Percentiles rank a stretch among this genome's conserved stretches.
Conservation (phyloP, 1,284 basidiomycete genomes). For the Heterobasidion parviporum region DNA sequence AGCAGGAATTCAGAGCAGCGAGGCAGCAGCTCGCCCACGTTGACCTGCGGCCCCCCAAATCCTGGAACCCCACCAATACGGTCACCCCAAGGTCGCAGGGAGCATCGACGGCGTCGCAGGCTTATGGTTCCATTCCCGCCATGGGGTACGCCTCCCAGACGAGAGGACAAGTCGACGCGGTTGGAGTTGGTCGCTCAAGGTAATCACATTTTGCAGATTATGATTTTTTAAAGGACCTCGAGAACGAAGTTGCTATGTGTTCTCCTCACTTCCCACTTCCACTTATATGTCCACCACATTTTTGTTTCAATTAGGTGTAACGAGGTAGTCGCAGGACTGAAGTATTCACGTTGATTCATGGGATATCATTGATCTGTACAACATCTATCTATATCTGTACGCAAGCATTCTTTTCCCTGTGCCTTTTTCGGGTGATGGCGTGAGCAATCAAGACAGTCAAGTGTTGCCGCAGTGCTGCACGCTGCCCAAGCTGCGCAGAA, state of each 20-base stretch:
- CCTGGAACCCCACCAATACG: constrained; percentile 38
- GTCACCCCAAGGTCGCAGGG: constrained; percentile 20
- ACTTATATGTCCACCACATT: not conserved
- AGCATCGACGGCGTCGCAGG: constrained; percentile 4
- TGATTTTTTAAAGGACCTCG: not conserved
- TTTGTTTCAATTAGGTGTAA: not conserved
- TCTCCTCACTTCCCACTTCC: not conserved
- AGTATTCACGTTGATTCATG: not conserved
- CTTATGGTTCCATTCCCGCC: constrained; percentile 10
- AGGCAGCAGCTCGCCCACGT: constrained; percentile 66
- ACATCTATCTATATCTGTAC: not conserved
- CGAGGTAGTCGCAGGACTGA: not conserved
- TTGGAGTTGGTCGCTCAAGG: constrained; percentile 10
- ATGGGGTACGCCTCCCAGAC: constrained; percentile 6
- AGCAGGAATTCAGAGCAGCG: constrained; percentile 69
- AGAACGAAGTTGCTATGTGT: not conserved
- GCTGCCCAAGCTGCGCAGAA: too few species aligned
- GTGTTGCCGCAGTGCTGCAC: too few species aligned
- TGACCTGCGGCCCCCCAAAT: constrained; percentile 64
- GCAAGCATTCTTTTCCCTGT: not conserved
- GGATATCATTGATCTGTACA: not conserved
- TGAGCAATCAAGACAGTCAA: too few species aligned
- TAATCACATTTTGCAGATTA: constrained; percentile 1
- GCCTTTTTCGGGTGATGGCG: not conserved
- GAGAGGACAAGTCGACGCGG: constrained; percentile 13